Evolutionary conservation across 345 rosid genomes (phyloP), one percentile per base, ranked within the genome.

Genomic region (Lumnitzera littorea): DNA sequence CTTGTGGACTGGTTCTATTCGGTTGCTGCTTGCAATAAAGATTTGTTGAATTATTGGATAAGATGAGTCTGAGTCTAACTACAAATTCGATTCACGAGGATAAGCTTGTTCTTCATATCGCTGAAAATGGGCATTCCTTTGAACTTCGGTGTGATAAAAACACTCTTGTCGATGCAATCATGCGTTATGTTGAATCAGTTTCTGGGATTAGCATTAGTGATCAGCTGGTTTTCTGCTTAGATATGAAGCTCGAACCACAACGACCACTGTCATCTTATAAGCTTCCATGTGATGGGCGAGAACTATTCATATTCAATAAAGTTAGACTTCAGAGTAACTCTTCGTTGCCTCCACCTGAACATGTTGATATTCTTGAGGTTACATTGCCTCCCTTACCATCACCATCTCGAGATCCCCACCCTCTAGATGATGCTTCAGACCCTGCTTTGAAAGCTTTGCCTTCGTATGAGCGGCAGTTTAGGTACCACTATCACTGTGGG

Each of bases 401-500:
- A 49, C 57, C 81, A 2, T 55, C 74, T 3, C 76, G 70, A 31
- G 84, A 83, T 13, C 91, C 86, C 23, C 96, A 91, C 71, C 94
- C 96, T 59, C 67, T 85, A 62, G 99, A 88, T 55, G 94, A 91
- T 74, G 91, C 91, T 48, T 60, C 78, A 0, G 99, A 95, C 69
- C 99, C 97, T 36, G 97, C 98, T 57, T 70, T 95, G 75, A 95
- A 86, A 82, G 96, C 95, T 43, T 73, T 95, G 70, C 97, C 97
- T 67, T 80, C 87, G 46, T 95, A 91, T 61, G 97, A 91, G 76
- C 84, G 91, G 74, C 90, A 67, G 51, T 95, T 95, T 75, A 76
- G 96, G 64, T 80, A 82, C 70, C 99, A 95, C 64, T 88, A 66
- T 58, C 91, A 73, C 11, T 73, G 69, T 61, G 95, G 97, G 11